Conservation (phyloP, 2,329 filamentous ascomycete genomes). For the Triangularia setosa region DNA sequence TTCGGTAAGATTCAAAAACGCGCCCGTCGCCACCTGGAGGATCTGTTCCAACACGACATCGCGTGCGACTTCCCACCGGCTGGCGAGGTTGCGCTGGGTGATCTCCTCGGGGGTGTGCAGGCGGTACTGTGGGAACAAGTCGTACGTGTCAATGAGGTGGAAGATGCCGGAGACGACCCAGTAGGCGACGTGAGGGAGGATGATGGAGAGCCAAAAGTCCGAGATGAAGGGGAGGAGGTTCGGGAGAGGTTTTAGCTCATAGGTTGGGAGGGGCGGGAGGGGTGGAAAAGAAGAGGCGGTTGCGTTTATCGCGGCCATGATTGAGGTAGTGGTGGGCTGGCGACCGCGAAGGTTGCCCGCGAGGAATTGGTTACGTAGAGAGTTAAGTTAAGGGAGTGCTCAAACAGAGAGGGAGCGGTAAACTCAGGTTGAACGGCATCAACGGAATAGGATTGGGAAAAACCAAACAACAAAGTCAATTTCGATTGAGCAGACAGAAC, state of each 20-base stretch:
- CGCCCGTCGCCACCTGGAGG: conserved; percentile 73
- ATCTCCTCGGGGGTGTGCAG: conserved; percentile 94
- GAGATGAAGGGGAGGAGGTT: conserved; percentile 73
- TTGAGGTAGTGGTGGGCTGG: not conserved
- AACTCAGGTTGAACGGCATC: not conserved
- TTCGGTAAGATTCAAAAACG: conserved; percentile 67
- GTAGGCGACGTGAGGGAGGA: conserved; percentile 78
- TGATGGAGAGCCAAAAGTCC: conserved; percentile 73
- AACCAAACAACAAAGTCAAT: not conserved
- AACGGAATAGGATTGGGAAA: not conserved
- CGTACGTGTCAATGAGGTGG: conserved; percentile 79
- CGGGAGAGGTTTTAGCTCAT: conserved; percentile 65
- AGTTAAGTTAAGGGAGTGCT: not conserved
- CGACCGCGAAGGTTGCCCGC: not conserved
- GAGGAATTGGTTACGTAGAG: too few species aligned
- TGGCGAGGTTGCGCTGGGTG: conserved; percentile 78
- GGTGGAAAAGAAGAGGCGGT: conserved; percentile 49
- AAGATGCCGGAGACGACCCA: conserved; percentile 84
- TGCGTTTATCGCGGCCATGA: conserved; percentile 48
- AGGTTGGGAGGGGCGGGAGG: conserved; percentile 82
- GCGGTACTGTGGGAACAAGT: conserved; percentile 85
- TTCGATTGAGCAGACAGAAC: not conserved
- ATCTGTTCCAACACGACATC: conserved; percentile 91
- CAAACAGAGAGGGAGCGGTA: not conserved
- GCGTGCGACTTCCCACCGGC: conserved; percentile 77